A percentile compares a stretch with the other conserved stretches of the same genome.
Conservation (phyloP, 306 rosid species). For the Prunus mume region DNA sequence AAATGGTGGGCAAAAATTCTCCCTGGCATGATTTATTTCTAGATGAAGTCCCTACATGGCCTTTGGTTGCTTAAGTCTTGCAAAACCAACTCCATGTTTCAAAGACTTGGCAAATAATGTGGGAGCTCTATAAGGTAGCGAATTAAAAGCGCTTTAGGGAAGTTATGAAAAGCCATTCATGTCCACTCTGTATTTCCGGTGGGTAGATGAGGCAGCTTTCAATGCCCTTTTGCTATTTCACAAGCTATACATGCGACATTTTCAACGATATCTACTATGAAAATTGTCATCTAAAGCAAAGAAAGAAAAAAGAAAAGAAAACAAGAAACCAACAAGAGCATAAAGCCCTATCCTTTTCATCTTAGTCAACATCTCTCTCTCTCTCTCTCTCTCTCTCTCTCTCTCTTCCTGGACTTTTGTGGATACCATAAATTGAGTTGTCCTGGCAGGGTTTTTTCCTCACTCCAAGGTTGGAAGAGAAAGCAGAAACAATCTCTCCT, state of each 20-base stretch:
- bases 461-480: slow-evolving; percentile 5
- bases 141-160: not conserved
- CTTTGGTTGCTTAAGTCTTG: too few relatives aligned
- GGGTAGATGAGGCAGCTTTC: slow-evolving; percentile 50
- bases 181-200: slow-evolving; percentile 40
- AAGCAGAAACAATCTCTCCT: not conserved
- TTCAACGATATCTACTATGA: slow-evolving; percentile 37
- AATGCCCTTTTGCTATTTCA: slow-evolving; percentile 23
- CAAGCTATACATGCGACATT: slow-evolving; percentile 1
- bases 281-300: not conserved
- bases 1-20: too few relatives aligned
- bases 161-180: slow-evolving; percentile 21
- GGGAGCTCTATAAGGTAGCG: not conserved
- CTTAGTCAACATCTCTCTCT: slow-evolving; percentile 6
- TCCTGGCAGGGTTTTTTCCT: not conserved
- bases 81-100: not conserved
- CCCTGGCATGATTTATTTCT: too few relatives aligned
- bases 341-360: not conserved
- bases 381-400: not conserved
- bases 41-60: too few relatives aligned
- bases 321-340: not conserved
- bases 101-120: not conserved
- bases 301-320: not conserved
- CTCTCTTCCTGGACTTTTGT: slow-evolving; percentile 8
- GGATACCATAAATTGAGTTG: slow-evolving; percentile 42